Evolutionary conservation across 306 rosid species (phyloP).

Genomic region (Pueraria montana): DNA sequence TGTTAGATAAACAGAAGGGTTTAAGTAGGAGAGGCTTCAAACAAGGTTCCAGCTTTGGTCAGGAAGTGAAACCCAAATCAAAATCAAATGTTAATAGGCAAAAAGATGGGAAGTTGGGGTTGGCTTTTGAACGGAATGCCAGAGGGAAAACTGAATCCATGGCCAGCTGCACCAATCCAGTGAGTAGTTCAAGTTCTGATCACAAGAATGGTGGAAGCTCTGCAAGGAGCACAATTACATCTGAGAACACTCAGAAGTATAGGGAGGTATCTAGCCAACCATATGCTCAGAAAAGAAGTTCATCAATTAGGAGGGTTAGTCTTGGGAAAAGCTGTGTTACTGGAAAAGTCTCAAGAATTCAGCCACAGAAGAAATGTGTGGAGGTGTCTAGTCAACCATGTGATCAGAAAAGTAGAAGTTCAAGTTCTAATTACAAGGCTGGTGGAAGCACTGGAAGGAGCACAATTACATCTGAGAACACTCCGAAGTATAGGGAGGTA

Average conservation of each 20-base stretch:
- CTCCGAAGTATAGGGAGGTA: conserved; percentile 52
- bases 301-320: conserved; percentile 55
- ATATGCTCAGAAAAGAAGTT: conserved; percentile 47
- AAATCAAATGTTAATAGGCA: conserved; percentile 43
- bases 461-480: conserved; percentile 60
- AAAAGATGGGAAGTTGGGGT: conserved; percentile 51
- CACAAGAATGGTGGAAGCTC: conserved; percentile 53
- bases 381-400: conserved; percentile 56
- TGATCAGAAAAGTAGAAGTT: conserved; percentile 52
- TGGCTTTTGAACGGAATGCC: conserved; percentile 45
- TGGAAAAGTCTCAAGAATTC: conserved; percentile 55
- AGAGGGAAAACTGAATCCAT: conserved; percentile 50
- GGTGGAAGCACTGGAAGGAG: conserved; percentile 57
- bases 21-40: conserved; percentile 48
- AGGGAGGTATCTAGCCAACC: conserved; percentile 57
- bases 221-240: conserved; percentile 59
- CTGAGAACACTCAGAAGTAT: conserved; percentile 55
- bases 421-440: conserved; percentile 33
- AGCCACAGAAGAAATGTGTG: conserved; percentile 41
- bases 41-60: conserved; percentile 45
- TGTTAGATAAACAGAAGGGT: conserved; percentile 55
- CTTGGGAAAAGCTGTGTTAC: conserved; percentile 61
- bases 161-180: conserved; percentile 45
- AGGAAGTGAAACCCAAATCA: conserved; percentile 55
- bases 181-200: conserved; percentile 48